phyloP scores from a whole-genome alignment of 805 yeast species.

The Ogataea zsoltii region DNA sequence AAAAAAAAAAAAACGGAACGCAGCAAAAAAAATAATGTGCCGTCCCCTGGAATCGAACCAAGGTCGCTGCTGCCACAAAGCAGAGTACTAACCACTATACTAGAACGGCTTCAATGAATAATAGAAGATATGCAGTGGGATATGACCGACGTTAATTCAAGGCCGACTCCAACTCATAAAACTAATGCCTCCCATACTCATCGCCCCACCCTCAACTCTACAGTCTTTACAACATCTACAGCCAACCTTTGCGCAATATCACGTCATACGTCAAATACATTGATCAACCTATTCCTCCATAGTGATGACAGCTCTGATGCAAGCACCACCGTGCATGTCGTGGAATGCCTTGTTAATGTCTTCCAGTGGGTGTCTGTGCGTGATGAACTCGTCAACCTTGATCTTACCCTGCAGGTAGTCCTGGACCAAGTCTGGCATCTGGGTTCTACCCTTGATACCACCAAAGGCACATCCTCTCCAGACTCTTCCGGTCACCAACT shows the following conservation, averaged over 20 bases:
- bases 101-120: conserved; percentile 4
- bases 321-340: conserved; percentile 91
- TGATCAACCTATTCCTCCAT: conserved; percentile 25
- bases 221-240: too few species aligned
- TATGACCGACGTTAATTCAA: too few species aligned
- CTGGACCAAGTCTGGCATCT: conserved; percentile 86
- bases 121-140: not conserved
- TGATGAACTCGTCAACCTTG: conserved; percentile 92
- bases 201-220: not conserved
- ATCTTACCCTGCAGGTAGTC: conserved; percentile 79
- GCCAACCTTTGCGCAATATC: too few species aligned
- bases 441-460: conserved; percentile 96
- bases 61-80: conserved; percentile 9
- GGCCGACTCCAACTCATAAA: not conserved
- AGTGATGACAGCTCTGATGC: conserved; percentile 81
- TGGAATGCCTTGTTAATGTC: conserved; percentile 88
- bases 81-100: conserved; percentile 9
- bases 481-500: conserved; percentile 96
- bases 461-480: conserved; percentile 99
- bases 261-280: not conserved
- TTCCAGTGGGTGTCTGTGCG: conserved; percentile 78
- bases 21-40: conserved; percentile 1
- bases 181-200: not conserved
- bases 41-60: conserved; percentile 10
- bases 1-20: too few species aligned